phyloP scores from a whole-genome alignment of 345 rosid genomes.

The Cardamine chenopodiifolia region DNA sequence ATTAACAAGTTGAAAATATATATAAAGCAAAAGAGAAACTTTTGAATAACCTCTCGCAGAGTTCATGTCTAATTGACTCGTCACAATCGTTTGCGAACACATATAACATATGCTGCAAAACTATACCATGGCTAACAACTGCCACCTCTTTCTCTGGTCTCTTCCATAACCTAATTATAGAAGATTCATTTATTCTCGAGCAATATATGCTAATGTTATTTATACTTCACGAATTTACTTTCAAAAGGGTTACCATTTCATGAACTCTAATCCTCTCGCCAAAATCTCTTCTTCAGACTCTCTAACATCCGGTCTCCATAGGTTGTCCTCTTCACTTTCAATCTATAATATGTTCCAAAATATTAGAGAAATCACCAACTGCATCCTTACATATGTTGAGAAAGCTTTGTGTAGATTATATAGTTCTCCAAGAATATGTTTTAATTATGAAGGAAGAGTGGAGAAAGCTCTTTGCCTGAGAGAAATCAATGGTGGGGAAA shows the following conservation, averaged over 20 bases:
- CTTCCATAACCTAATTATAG: slow-evolving; percentile 41
- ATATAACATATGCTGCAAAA: slow-evolving; percentile 45
- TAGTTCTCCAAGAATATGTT: slow-evolving; percentile 8
- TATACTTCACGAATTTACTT: background rate
- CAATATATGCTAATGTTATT: background rate
- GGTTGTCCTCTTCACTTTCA: slow-evolving; percentile 43
- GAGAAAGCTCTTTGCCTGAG: slow-evolving; percentile 50
- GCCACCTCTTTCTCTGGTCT: slow-evolving; percentile 47
- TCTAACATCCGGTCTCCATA: slow-evolving; percentile 44
- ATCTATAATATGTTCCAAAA: slow-evolving; percentile 32
- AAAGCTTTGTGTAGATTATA: background rate
- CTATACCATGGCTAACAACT: slow-evolving; percentile 47
- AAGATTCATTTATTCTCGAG: background rate
- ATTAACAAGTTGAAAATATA: background rate
- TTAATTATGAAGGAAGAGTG: background rate
- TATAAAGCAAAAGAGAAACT: background rate
- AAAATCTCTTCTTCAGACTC: slow-evolving; percentile 44
- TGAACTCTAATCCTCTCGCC: slow-evolving; percentile 45
- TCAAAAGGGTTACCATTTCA: slow-evolving; percentile 38
- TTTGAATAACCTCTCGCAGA: slow-evolving; percentile 41
- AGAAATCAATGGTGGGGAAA: slow-evolving; percentile 73
- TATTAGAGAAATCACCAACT: slow-evolving; percentile 8
- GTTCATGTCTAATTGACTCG: slow-evolving; percentile 21
- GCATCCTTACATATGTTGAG: background rate
- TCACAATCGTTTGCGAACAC: slow-evolving; percentile 46